Percentiles rank a stretch among this genome's conserved stretches.
Evolutionary conservation across 257 asterid genomes (phyloP).

Genomic region (Nicotiana tomentosiformis): DNA sequence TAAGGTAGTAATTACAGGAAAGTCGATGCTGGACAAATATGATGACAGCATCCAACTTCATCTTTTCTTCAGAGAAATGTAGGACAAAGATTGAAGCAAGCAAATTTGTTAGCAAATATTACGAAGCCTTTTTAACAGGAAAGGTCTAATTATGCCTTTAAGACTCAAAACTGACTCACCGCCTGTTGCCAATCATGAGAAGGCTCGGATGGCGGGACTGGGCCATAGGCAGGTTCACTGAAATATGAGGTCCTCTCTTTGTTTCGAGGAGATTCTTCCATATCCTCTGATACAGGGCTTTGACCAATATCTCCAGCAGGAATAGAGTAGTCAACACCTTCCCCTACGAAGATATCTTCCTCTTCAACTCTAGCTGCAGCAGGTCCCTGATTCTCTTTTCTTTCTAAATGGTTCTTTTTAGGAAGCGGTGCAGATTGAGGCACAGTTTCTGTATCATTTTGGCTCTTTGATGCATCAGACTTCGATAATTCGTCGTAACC

Average conservation of each 20-base stretch:
- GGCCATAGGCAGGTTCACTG: conserved; percentile 84
- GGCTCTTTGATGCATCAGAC: conserved; percentile 42
- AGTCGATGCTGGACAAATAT: background rate
- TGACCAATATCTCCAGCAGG: conserved; percentile 88
- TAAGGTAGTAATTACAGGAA: background rate
- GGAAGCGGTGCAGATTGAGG: conserved; percentile 90
- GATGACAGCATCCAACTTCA: background rate
- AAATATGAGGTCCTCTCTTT: conserved; percentile 68
- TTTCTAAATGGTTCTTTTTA: conserved; percentile 41
- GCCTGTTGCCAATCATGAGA: conserved; percentile 78
- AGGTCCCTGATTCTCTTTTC: conserved; percentile 47
- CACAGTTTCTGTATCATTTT: conserved; percentile 40
- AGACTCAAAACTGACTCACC: conserved; percentile 35
- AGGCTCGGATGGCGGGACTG: conserved; percentile 83
- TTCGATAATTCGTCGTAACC: conserved; percentile 54
- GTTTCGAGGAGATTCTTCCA: conserved; percentile 98
- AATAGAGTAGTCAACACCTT: conserved; percentile 73
- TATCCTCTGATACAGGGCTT: conserved; percentile 93
- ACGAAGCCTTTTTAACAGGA: background rate
- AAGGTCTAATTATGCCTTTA: background rate
- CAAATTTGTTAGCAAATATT: background rate
- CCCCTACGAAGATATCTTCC: conserved; percentile 95
- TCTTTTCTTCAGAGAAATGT: background rate
- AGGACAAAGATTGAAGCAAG: background rate
- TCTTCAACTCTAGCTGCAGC: conserved; percentile 55